Evolutionary conservation across 331 rosid species (phyloP).

Genomic region (Pyracantha coccinea): DNA sequence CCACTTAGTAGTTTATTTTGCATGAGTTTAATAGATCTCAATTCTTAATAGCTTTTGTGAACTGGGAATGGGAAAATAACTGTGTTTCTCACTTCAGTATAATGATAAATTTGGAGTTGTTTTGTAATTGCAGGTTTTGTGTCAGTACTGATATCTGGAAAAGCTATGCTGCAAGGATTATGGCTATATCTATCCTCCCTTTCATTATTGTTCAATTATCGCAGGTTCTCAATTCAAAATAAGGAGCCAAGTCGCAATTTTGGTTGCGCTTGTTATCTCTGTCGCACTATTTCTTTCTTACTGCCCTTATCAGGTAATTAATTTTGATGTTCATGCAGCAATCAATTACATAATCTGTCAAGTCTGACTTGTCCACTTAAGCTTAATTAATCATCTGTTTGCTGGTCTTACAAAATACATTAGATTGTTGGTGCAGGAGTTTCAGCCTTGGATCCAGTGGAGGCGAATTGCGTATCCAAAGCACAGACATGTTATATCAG

Average conservation of each 20-base stretch:
- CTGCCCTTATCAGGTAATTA: slow-evolving; percentile 69
- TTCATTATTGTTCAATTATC: slow-evolving; percentile 78
- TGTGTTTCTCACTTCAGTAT: not conserved
- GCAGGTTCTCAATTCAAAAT: slow-evolving; percentile 49
- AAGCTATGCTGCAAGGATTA: slow-evolving; percentile 73
- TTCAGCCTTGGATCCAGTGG: slow-evolving; percentile 88
- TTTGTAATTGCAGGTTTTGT: slow-evolving; percentile 62
- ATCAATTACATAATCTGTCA: not conserved
- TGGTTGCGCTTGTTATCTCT: slow-evolving; percentile 67
- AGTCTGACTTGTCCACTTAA: too few relatives aligned
- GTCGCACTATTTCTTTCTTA: slow-evolving; percentile 41
- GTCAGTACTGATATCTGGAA: slow-evolving; percentile 96
- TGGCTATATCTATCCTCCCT: slow-evolving; percentile 75
- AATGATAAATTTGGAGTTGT: not conserved
- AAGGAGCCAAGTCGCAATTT: slow-evolving; percentile 58
- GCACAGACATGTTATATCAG: slow-evolving; percentile 73
- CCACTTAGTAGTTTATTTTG: too few relatives aligned
- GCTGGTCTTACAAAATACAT: not conserved
- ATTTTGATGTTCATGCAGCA: not conserved
- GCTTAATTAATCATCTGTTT: too few relatives aligned
- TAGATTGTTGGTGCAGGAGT: slow-evolving; percentile 40
- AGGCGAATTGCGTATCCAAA: slow-evolving; percentile 55
- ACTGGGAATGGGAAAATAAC: too few relatives aligned
- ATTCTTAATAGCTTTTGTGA: too few relatives aligned
- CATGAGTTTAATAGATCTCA: too few relatives aligned